Evolutionary conservation across 148 eudicot species (phyloP), one percentile per base, ranked within the genome.

Genomic region (Rhododendron mucronatum): DNA sequence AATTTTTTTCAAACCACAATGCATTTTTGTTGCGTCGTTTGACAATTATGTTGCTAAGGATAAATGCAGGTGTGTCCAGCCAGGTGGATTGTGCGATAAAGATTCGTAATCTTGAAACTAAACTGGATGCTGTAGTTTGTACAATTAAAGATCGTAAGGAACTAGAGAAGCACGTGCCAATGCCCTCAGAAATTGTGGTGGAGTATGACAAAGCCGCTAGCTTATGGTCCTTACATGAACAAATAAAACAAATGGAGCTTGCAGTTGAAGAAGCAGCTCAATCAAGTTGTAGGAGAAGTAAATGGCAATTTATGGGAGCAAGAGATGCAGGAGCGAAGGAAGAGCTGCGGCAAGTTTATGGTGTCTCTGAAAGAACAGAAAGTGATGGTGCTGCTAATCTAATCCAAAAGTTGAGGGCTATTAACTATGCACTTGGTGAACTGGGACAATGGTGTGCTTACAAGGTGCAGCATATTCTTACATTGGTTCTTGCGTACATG

Each of bases 241-340:
- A 93, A 88, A 94, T 97, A 85, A 97, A 97, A 88, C 95, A 93
- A 91, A 95, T 97, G 98, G 98, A 95, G 88, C 65, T 85, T 48
- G 92, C 93, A 45, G 98, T 95, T 78, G 99, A 96, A 93, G 94
- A 92, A 88, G 97, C 99, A 85, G 98, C 99, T 75, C 92, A 90
- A 74, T 95, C 96, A 87, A 97, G 98, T 89, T 92, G 93, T 57
- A 93, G 95, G 89, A 95, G 91, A 91, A 95, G 95, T 89, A 97
- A 97, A 89, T 97, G 99, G 98, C 99, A 97, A 88, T 97, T 97
- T 90, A 97, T 97, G 99, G 99, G 99, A 87, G 99, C 99, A 41
- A 93, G 99, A 87, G 99, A 97, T 93, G 99, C 99, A 81, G 99
- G 99, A 86, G 94, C 94, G 59, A 97, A 93, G 93, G 99, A 93